Evolutionary conservation across 306 rosid species (phyloP).

Genomic region (Gastrolobium villosum): DNA sequence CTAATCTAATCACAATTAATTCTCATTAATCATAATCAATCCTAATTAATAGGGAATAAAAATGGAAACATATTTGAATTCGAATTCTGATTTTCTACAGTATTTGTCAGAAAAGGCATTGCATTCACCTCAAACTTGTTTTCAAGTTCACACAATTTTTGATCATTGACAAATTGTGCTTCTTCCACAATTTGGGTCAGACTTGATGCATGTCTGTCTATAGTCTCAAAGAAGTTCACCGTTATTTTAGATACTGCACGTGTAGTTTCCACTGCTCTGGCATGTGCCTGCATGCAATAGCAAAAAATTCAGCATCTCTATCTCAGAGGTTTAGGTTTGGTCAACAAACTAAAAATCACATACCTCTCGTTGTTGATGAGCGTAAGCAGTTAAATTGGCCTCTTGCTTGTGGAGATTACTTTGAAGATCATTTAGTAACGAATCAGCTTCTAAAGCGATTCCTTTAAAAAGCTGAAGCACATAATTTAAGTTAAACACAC

Average conservation of each 20-base stretch:
- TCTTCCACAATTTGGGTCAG: constrained; percentile 88
- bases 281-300: constrained; percentile 77
- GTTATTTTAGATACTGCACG: constrained; percentile 90
- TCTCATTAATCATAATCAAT: no score
- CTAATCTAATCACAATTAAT: no score
- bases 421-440: constrained; percentile 85
- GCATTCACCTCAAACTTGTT: constrained; percentile 91
- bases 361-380: constrained; percentile 93
- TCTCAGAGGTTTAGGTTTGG: constrained; percentile 34
- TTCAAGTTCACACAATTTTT: constrained; percentile 85
- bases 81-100: no score
- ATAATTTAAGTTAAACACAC: constrained; percentile 52
- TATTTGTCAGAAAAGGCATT: constrained; percentile 20
- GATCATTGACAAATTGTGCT: constrained; percentile 80
- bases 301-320: constrained; percentile 42
- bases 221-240: constrained; percentile 80
- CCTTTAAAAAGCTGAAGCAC: constrained; percentile 88
- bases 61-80: no score
- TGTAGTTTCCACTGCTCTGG: constrained; percentile 89
- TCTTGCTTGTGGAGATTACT: constrained; percentile 91
- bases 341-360: constrained; percentile 36
- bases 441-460: constrained; percentile 94
- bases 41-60: no score
- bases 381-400: constrained; percentile 82
- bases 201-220: constrained; percentile 86